Percentiles rank a stretch among this genome's conserved stretches.
phyloP scores from a whole-genome alignment of 2,329 filamentous ascomycete genomes.

The Stemphylium vesicarium region DNA sequence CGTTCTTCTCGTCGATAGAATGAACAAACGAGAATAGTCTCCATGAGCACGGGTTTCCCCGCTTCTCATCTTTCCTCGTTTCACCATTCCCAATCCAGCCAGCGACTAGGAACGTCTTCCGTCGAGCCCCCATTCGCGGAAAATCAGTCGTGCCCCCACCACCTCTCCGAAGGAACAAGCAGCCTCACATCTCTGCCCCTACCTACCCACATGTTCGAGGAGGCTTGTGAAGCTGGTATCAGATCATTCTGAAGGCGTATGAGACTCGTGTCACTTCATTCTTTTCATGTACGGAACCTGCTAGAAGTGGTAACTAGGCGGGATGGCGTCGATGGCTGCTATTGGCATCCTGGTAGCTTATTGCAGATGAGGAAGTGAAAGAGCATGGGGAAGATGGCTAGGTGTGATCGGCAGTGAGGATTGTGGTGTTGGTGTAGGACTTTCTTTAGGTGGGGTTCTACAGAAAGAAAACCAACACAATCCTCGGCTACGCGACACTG shows the following conservation, averaged over 20 bases:
- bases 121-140: slow-evolving; percentile 15
- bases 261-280: slow-evolving; percentile 13
- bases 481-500: not conserved
- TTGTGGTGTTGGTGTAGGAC: slow-evolving; percentile 9
- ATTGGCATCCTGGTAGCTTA: slow-evolving; percentile 30
- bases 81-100: slow-evolving; percentile 12
- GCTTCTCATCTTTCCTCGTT: slow-evolving; percentile 2
- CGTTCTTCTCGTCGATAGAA: not conserved
- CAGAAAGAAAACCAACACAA: not conserved
- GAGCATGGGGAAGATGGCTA: not conserved
- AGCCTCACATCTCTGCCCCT: slow-evolving; percentile 5
- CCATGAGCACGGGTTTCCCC: not conserved
- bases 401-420: slow-evolving; percentile 6
- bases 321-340: slow-evolving; percentile 25
- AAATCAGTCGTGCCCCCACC: slow-evolving; percentile 1
- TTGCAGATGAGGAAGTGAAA: slow-evolving; percentile 5
- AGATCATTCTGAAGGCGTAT: slow-evolving; percentile 12
- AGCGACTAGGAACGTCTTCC: not conserved
- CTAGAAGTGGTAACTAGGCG: slow-evolving; percentile 18
- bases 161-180: not conserved
- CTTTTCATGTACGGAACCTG: slow-evolving; percentile 10
- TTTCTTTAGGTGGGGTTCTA: not conserved
- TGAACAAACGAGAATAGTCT: not conserved
- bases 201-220: slow-evolving; percentile 1
- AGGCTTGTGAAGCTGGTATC: slow-evolving; percentile 9